phyloP scores from a whole-genome alignment of 495 filamentous ascomycete species.

The Penicillium cosmopolitanum region DNA sequence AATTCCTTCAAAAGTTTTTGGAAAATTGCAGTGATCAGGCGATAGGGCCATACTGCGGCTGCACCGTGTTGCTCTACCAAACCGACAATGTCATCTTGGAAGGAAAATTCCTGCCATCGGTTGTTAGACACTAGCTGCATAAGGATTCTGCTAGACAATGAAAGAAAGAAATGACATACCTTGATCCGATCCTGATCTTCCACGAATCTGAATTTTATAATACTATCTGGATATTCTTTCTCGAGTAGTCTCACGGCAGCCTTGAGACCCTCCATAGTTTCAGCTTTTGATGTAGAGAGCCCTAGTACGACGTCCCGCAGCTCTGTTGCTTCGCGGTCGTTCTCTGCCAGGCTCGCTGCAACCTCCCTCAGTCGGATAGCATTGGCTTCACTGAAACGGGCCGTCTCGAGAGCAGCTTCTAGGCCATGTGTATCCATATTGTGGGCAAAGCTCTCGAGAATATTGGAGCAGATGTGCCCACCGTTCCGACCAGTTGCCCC shows the following conservation, averaged over 20 bases:
- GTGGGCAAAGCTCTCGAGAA: not conserved
- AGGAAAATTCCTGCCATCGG: not conserved
- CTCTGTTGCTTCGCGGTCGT: not conserved
- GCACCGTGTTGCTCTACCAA: constrained; percentile 3
- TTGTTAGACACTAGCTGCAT: not conserved
- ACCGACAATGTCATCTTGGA: not conserved
- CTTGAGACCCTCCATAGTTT: not conserved
- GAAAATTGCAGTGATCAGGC: constrained; percentile 1
- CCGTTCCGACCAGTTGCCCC: constrained; percentile 9
- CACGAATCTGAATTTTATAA: not conserved
- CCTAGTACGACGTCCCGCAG: not conserved
- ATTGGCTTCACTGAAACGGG: constrained; percentile 5
- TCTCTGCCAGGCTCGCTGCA: not conserved
- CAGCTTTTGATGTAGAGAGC: not conserved
- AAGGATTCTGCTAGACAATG: not conserved
- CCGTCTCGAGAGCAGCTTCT: not conserved
- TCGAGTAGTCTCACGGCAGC: not conserved
- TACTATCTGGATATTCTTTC: not conserved
- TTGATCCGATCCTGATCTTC: not conserved
- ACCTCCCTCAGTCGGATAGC: not conserved
- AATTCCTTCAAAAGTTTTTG: not conserved
- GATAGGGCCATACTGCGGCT: constrained; percentile 1
- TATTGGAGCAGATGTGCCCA: constrained; percentile 4
- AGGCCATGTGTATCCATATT: not conserved
- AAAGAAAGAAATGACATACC: not conserved